Evolutionary conservation across 2,329 filamentous ascomycete genomes (phyloP).

Genomic region (Cytospora piceicola): DNA sequence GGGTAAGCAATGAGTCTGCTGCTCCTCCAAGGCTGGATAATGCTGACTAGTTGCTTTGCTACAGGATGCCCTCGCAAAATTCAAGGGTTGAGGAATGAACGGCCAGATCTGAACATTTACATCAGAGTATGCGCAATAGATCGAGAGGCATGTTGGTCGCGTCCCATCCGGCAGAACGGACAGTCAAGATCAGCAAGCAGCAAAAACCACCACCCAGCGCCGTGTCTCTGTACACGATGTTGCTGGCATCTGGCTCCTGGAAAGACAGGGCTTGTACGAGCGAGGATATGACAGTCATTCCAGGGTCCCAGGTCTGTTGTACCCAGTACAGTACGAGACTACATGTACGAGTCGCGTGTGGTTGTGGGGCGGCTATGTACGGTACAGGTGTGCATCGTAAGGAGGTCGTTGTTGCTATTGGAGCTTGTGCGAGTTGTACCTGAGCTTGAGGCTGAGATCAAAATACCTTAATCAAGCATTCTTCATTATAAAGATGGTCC

Average conservation of each 20-base stretch:
- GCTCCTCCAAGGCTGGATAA: background rate
- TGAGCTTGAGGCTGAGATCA: background rate
- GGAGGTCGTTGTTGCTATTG: background rate
- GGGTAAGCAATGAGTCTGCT: conserved; percentile 52
- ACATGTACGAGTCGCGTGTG: background rate
- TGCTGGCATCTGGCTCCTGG: background rate
- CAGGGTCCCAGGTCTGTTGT: background rate
- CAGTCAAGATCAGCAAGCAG: background rate
- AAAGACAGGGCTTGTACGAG: background rate
- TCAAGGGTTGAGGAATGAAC: conserved; percentile 61
- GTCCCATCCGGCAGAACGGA: background rate
- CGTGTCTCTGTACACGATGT: background rate
- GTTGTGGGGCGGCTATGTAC: background rate
- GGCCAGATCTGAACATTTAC: conserved; percentile 12
- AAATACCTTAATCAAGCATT: background rate
- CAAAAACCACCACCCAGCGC: background rate
- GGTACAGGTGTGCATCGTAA: background rate
- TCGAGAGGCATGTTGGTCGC: conserved; percentile 1
- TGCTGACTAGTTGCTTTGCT: conserved; percentile 3
- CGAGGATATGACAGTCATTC: background rate
- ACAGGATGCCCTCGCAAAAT: conserved; percentile 68
- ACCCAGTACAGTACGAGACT: background rate
- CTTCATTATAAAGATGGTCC: background rate
- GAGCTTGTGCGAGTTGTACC: background rate
- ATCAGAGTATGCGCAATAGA: background rate